A percentile compares a stretch with the other conserved stretches of the same genome.
Conservation (phyloP, 2,329 filamentous ascomycete species). For the Juglanconis juglandina region DNA sequence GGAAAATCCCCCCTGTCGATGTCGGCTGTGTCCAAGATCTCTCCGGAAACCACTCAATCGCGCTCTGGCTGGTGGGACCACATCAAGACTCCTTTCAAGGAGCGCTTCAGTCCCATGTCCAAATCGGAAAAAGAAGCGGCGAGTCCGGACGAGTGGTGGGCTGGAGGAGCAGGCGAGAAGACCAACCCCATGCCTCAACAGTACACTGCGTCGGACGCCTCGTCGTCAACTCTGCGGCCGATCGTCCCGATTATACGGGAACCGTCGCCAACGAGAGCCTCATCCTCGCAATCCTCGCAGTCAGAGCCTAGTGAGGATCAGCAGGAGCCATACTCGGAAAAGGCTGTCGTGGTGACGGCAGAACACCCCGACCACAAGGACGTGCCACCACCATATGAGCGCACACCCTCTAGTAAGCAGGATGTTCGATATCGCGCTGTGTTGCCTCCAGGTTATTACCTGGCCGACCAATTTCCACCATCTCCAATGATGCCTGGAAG, state of each 20-base stretch:
- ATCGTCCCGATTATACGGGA: constrained; percentile 20
- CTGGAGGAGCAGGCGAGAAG: constrained; percentile 22
- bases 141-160: constrained; percentile 38
- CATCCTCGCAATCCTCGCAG: constrained; percentile 26
- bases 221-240: constrained; percentile 19
- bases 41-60: constrained; percentile 49
- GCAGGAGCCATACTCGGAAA: constrained; percentile 32
- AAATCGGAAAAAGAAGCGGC: constrained; percentile 26
- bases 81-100: constrained; percentile 66
- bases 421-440: constrained; percentile 53
- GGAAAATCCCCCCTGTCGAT: constrained; percentile 34
- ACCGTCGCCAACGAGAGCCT: constrained; percentile 22
- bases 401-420: constrained; percentile 41
- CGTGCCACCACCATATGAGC: constrained; percentile 50
- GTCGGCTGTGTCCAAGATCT: constrained; percentile 35
- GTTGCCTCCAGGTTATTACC: constrained; percentile 52
- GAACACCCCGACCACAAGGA: constrained; percentile 35
- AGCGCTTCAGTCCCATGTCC: constrained; percentile 38
- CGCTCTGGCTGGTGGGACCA: constrained; percentile 77
- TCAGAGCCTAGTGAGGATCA: constrained; percentile 13
- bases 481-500: constrained; percentile 58
- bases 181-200: constrained; percentile 2
- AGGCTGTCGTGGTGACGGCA: constrained; percentile 36
- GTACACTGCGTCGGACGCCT: constrained; percentile 18
- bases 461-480: constrained; percentile 46